Conservation (phyloP, 2,329 filamentous ascomycete species). For the Pseudopyricularia cyperi region DNA sequence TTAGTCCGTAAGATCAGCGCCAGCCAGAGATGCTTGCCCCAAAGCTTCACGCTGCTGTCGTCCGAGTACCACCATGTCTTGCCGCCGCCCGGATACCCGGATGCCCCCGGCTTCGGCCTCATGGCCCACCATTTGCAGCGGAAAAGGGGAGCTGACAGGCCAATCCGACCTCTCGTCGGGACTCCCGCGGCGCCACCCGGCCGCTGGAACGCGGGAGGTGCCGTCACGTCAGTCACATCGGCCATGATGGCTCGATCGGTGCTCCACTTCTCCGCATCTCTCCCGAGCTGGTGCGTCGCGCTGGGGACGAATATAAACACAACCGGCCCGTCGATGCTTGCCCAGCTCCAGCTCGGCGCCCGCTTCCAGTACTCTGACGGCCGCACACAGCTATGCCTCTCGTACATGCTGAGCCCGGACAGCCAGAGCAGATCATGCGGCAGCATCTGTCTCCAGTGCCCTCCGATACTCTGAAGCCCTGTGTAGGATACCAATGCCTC, state of each 20-base stretch:
- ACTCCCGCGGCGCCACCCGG: not conserved
- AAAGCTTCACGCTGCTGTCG: not conserved
- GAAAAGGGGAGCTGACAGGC: not conserved
- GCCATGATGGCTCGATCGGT: not conserved
- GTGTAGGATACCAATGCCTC: not conserved
- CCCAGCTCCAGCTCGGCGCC: not conserved
- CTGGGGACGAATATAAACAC: not conserved
- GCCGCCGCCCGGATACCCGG: not conserved
- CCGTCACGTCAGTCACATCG: not conserved
- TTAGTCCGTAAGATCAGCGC: not conserved
- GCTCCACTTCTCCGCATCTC: not conserved
- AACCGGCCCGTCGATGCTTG: not conserved
- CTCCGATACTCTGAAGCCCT: not conserved
- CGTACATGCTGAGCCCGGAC: not conserved
- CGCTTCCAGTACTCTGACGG: not conserved
- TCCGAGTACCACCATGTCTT: not conserved
- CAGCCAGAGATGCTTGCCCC: not conserved
- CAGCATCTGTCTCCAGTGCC: not conserved
- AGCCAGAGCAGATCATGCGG: not conserved
- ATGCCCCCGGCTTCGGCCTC: not conserved
- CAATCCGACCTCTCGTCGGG: not conserved
- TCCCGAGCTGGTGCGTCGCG: not conserved
- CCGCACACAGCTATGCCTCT: not conserved
- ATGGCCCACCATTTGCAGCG: not conserved
- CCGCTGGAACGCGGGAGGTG: not conserved